A percentile compares a stretch with the other conserved stretches of the same genome.
Conservation (phyloP, 2,329 filamentous ascomycete genomes). For the Emmonsia crescens region DNA sequence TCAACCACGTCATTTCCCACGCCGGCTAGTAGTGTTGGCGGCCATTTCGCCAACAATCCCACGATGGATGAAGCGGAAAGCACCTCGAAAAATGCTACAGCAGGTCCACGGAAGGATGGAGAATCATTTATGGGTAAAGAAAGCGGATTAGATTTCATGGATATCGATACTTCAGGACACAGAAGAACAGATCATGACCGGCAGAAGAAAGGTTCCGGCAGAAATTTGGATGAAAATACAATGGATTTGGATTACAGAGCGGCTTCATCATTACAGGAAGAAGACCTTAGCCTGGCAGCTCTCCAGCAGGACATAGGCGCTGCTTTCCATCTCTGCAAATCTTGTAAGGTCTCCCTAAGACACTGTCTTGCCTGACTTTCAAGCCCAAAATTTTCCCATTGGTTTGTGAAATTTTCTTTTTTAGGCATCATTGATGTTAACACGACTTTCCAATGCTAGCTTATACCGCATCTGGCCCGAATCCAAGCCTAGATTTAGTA, state of each 20-base stretch:
- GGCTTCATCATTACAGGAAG: slow-evolving; percentile 13
- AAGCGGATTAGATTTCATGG: slow-evolving; percentile 11
- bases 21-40: slow-evolving; percentile 36
- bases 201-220: slow-evolving; percentile 15
- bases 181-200: slow-evolving; percentile 28
- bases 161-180: slow-evolving; percentile 19
- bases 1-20: slow-evolving; percentile 35
- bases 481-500: slow-evolving; percentile 48
- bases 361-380: slow-evolving; percentile 13
- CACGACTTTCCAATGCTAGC: slow-evolving; percentile 30
- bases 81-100: slow-evolving; percentile 22
- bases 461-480: slow-evolving; percentile 43
- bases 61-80: slow-evolving; percentile 27
- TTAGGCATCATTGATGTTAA: slow-evolving; percentile 32
- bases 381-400: slow-evolving; percentile 14
- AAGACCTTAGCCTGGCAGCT: slow-evolving; percentile 28
- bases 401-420: slow-evolving; percentile 21
- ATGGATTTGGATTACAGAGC: slow-evolving; percentile 31
- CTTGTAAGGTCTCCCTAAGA: slow-evolving; percentile 39
- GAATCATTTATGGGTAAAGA: slow-evolving; percentile 6
- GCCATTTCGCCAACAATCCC: slow-evolving; percentile 21
- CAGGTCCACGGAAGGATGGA: slow-evolving; percentile 14
- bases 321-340: slow-evolving; percentile 40
- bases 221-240: slow-evolving; percentile 22
- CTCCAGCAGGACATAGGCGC: slow-evolving; percentile 37